phyloP scores from a whole-genome alignment of 108 stramenopile species.

The Cylindrotheca closterium region DNA sequence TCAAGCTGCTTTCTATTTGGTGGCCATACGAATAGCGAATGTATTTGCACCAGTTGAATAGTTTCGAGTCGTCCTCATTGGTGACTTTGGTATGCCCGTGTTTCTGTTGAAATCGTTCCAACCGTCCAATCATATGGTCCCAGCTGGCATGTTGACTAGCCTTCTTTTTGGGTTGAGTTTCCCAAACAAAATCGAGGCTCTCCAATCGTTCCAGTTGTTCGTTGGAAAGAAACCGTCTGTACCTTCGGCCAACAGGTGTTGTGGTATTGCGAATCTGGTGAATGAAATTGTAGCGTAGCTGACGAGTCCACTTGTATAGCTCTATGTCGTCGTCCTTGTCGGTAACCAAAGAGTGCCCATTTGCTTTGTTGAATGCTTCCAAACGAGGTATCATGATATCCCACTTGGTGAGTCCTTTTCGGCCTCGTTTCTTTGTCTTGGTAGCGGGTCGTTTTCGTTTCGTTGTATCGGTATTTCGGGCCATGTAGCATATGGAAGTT shows the following conservation, averaged over 20 bases:
- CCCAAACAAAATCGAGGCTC: conserved; percentile 34
- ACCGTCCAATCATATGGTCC: neutral
- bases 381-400: conserved; percentile 25
- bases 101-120: conserved; percentile 4
- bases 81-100: neutral
- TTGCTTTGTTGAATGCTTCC: conserved; percentile 16
- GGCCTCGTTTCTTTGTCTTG: neutral
- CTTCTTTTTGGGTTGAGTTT: neutral
- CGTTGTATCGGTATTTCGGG: too few species aligned
- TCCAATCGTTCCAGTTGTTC: conserved; percentile 20
- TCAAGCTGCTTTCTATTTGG: conserved; percentile 7
- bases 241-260: neutral
- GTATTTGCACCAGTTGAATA: conserved; percentile 26
- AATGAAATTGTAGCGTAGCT: conserved; percentile 32
- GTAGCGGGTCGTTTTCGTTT: neutral
- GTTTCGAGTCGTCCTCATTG: conserved; percentile 21
- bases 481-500: neutral
- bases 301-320: conserved; percentile 23
- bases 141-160: neutral
- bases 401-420: conserved; percentile 13
- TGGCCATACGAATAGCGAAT: conserved; percentile 38
- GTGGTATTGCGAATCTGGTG: conserved; percentile 12
- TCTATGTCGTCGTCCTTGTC: conserved; percentile 26
- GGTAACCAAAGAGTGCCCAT: conserved; percentile 37
- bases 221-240: neutral